phyloP scores from a whole-genome alignment of 768 basidiomycete genomes.

The Calocybe gangraenosa region DNA sequence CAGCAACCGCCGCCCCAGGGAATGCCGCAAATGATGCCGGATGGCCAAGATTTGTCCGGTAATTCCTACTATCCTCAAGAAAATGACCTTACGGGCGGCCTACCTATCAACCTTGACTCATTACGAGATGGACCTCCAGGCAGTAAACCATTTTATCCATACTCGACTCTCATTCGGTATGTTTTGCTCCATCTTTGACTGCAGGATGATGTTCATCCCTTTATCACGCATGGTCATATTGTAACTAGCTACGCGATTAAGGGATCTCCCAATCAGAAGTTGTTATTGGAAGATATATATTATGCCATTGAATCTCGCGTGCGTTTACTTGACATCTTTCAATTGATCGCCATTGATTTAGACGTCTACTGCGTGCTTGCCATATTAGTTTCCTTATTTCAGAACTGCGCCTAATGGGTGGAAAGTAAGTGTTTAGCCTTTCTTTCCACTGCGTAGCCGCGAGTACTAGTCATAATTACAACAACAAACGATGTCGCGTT shows the following conservation, averaged over 20 bases:
- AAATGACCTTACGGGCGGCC: conserved; percentile 76
- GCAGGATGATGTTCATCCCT: conserved; percentile 10
- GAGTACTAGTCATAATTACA: conserved; percentile 7
- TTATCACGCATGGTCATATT: conserved; percentile 11
- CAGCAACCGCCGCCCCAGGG: conserved; percentile 50
- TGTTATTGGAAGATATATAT: conserved; percentile 86
- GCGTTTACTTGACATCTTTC: conserved; percentile 26
- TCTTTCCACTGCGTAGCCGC: background rate
- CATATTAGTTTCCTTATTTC: conserved; percentile 79
- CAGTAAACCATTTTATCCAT: conserved; percentile 88
- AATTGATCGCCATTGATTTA: conserved; percentile 1
- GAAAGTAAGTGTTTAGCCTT: conserved; percentile 58
- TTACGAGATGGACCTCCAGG: conserved; percentile 84
- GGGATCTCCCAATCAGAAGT: conserved; percentile 82
- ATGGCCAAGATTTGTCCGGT: conserved; percentile 51
- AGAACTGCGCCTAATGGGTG: conserved; percentile 84
- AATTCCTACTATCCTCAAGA: conserved; percentile 74
- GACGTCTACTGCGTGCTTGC: conserved; percentile 7
- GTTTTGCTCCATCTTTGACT: conserved; percentile 23
- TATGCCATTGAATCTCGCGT: conserved; percentile 89
- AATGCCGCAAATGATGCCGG: conserved; percentile 63
- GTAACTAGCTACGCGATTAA: conserved; percentile 79
- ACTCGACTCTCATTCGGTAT: conserved; percentile 86
- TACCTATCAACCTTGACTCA: conserved; percentile 85
- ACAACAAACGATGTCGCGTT: conserved; percentile 44